phyloP scores from a whole-genome alignment of 805 yeast species.

The Brettanomyces bruxellensis region DNA sequence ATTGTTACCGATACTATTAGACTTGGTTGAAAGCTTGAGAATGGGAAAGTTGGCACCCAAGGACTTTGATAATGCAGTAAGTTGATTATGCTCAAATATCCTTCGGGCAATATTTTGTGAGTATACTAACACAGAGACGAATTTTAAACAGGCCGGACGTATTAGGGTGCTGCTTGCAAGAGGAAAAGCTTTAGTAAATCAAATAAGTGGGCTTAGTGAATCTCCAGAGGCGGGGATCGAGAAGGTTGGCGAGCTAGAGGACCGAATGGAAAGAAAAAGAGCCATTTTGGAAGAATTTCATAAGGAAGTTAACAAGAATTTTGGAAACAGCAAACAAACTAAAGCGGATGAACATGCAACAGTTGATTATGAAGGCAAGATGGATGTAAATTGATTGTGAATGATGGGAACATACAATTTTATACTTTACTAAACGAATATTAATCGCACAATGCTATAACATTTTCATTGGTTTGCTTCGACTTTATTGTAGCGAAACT shows the following conservation, averaged over 20 bases:
- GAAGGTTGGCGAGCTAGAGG: slow-evolving; percentile 26
- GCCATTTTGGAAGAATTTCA: slow-evolving; percentile 14
- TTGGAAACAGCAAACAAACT: neutral
- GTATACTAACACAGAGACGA: neutral
- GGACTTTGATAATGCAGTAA: slow-evolving; percentile 33
- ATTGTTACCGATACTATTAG: slow-evolving; percentile 31
- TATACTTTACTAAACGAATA: no score
- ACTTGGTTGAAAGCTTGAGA: slow-evolving; percentile 30
- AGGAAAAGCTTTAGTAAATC: slow-evolving; percentile 28
- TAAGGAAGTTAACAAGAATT: neutral
- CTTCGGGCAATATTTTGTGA: no score
- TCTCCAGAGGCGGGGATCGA: slow-evolving; percentile 28
- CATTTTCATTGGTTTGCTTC: no score
- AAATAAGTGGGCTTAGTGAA: slow-evolving; percentile 36
- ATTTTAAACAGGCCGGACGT: slow-evolving; percentile 28
- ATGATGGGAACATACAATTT: neutral
- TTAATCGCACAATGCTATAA: no score
- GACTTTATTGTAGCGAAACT: no score
- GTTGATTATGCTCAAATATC: slow-evolving; percentile 5
- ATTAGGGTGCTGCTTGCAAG: slow-evolving; percentile 32
- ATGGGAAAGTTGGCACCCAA: slow-evolving; percentile 32
- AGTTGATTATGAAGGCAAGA: neutral
- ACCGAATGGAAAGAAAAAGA: slow-evolving; percentile 22
- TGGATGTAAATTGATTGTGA: neutral
- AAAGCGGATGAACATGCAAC: neutral